Evolutionary conservation across 2,329 filamentous ascomycete genomes (phyloP), one percentile per base, ranked within the genome.

Genomic region (Esteya vermicola): DNA sequence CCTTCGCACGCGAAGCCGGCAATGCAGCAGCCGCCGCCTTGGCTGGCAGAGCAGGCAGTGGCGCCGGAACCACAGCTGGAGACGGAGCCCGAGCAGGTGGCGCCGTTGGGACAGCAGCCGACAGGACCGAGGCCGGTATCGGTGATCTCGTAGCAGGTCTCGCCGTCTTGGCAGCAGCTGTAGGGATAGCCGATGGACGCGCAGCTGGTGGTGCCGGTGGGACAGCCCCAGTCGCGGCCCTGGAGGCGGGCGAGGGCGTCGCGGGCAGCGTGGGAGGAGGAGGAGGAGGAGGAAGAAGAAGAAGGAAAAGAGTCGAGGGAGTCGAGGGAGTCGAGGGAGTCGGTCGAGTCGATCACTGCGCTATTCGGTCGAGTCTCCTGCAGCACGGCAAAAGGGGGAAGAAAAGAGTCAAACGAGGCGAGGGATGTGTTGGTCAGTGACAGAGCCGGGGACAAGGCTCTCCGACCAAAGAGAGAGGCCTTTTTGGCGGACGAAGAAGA

Each of bases 21-120:
- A 10, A 86, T 75, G 54, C 83, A 89, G 52, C 83, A 89, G 3
- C 82, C 83, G 13, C 81, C 82, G 4, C 81, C 82, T 0, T 78
- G 55, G 26, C 68, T 67, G 8, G 72, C 65, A 0, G 76, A 65
- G 53, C 83, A 89, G 36, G 72, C 71, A 10, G 72, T 70, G 44
- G 81, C 76, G 31, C 70, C 77, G 4, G 63, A 60, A 3, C 65
- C 64, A 47, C 83, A 88, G n/a, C 53, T 53, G 0, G 68, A 70
- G 6, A 88, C 74, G 1, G 61, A 60, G 9, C 79, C 78, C 4
- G 68, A 68, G 54, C 83, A 89, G 6, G 56, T 68, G 33, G 64
- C 60, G 4, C 81, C 81, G 27, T 63, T 52, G 0, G 80, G 79
- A 58, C 84, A 91, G 57, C 84, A 91, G 4, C 82, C 83, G 3